Evolutionary conservation across 2,329 filamentous ascomycete species (phyloP), one percentile per base, ranked within the genome.

Genomic region (Paecilomyces dactylethromorphus): DNA sequence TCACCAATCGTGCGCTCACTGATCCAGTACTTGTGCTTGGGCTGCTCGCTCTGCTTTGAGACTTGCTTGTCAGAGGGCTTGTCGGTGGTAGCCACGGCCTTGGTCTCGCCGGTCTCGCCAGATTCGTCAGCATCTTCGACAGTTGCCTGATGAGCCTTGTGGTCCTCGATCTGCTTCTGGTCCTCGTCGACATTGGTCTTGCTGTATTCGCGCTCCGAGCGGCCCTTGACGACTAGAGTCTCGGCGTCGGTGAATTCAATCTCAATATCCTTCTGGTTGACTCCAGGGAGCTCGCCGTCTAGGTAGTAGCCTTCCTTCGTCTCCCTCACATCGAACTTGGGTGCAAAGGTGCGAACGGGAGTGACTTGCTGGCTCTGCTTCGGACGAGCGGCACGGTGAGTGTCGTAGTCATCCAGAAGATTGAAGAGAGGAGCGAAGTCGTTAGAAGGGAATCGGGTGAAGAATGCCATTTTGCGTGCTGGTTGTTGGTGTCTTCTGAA

Each of bases 1-100:
- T 82, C 79, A 63, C 84, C 84, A 12, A 84, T 75, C 0, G 78
- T 79, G 64, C 84, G 82, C 71, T 87, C 84, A 56, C 76, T 79
- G 57, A 85, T 78, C 84, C 84, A 87, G 75, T 82, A 86, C 63
- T 78, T 80, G 55, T 77, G 63, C 58, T 21, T 70, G 69, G 64
- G 50, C 50, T 52, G 12, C 22, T 24, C 11, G 22, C 18, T 10
- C 13, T 45, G 13, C 18, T 13, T 52, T 2, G 49, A 52, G 13
- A 52, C 49, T 29, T 52, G 50, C 62, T 72, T 73, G 39, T 69
- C 57, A 50, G 73, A 63, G 62, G 58, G 60, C 53, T 61, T 62
- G 24, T 26, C 32, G 10, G 62, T 35, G 15, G 63, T 59, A 12
- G 60, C 29, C 18, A 59, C 53, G 4, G 63, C 62, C 56, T 18